Conservation (phyloP, 352 stramenopile species). For the Thalassiosira gravida region DNA sequence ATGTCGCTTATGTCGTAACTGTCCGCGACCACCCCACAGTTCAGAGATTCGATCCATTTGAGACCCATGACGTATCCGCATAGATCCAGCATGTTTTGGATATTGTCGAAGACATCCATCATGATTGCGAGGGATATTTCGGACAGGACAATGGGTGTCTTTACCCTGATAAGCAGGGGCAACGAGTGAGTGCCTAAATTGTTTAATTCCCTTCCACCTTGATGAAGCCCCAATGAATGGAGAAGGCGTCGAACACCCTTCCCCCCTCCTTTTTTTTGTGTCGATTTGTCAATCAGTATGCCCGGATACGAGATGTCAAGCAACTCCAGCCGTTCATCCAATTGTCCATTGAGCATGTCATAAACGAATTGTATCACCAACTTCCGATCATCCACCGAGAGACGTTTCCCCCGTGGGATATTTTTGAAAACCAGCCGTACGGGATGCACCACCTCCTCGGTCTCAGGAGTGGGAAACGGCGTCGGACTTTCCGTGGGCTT, state of each 20-base stretch:
- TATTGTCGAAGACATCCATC: no score
- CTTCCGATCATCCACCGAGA: not conserved
- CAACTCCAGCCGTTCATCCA: constrained; percentile 7
- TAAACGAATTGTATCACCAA: constrained; percentile 4
- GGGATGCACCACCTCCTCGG: constrained; percentile 10
- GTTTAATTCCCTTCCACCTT: not conserved
- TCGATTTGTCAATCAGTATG: no score
- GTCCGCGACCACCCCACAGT: no score
- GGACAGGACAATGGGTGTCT: not conserved
- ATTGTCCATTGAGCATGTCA: not conserved
- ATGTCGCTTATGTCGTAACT: no score
- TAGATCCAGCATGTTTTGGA: no score
- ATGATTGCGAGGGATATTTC: no score
- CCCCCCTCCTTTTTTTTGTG: no score
- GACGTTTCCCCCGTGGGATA: not conserved
- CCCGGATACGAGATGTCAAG: constrained; percentile 4
- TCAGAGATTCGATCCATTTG: no score
- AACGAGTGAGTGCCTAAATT: not conserved
- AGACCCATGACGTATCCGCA: no score
- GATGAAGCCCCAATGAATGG: not conserved
- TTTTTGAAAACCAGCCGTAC: constrained; percentile 13
- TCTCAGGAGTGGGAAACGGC: no score
- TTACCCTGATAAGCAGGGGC: constrained; percentile 4
- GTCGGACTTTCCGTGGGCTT: no score
- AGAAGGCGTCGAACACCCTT: no score